Evolutionary conservation across 2,329 filamentous ascomycete species (phyloP), one percentile per base, ranked within the genome.

Genomic region (Fusarium cicatricum): DNA sequence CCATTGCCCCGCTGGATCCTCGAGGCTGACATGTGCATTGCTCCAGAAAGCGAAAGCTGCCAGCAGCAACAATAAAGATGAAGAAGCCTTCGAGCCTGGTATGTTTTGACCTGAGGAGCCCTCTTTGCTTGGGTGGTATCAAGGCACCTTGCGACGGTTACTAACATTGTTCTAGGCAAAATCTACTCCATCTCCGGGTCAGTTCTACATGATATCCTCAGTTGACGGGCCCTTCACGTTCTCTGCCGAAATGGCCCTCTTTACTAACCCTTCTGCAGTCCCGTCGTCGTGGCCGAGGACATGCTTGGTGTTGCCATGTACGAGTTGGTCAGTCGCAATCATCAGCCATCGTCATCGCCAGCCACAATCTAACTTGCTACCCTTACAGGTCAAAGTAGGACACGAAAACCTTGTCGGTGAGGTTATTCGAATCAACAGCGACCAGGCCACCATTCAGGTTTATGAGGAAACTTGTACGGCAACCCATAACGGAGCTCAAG

Each of bases 281-380:
- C 95, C 73, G 95, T 99, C 82, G 89, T 99, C 71, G 86, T 99
- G 69, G 95, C 94, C 75, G 94, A 98, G 82, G 89, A 97, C 79
- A 97, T 99, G 93, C 92, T 94, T 74, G 95, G 95, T 77, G 95
- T 95, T 85, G 93, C 95, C 77, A 99, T 99, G 95, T 97, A 98
- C 87, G 95, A 99, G 82, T 84, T 99, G 82, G 92, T 92, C 83
- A 69, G 87, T 76, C 37, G 47, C 56, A 28, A 33, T 53, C 19
- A 53, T 43, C 34, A 42, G 37, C 33, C 17, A 26, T 41, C 50
- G 37, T 56, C 52, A 43, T 47, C 32, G 14, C 11, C 29, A 32
- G 10, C 38, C 42, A 17, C 16, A 47, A 52, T 33, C 59, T 65
- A 50, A 66, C 50, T 42, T 34, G 50, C 45, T 26, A 41, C 37